Conservation (phyloP, 2,329 filamentous ascomycete species). For the Geosmithia putterillii region DNA sequence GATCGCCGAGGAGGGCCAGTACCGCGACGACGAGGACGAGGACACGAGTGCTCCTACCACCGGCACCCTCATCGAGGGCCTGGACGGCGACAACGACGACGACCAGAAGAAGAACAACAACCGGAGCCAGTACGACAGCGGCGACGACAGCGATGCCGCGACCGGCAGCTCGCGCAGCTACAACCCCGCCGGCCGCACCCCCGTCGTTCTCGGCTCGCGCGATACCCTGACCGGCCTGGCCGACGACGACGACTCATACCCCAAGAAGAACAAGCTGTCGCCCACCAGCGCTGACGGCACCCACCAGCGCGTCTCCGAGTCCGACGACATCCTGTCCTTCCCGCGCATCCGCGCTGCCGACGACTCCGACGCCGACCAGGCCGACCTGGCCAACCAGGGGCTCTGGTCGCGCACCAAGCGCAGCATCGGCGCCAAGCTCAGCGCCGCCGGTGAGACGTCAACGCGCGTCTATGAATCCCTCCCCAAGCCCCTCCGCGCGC, state of each 20-base stretch:
- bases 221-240: conserved; percentile 36
- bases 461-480: conserved; percentile 16
- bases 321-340: conserved; percentile 22
- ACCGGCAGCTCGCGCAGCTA: conserved; percentile 34
- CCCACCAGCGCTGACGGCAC: conserved; percentile 13
- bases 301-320: conserved; percentile 54
- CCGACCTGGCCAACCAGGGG: conserved; percentile 22
- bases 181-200: conserved; percentile 43
- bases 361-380: conserved; percentile 41
- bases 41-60: conserved; percentile 31
- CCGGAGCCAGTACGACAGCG: too few relatives aligned
- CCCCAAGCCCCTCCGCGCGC: conserved; percentile 20
- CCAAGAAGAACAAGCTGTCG: conserved; percentile 16
- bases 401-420: conserved; percentile 22
- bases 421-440: conserved; percentile 15
- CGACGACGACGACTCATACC: conserved; percentile 22
- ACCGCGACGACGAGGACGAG: conserved; percentile 32
- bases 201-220: conserved; percentile 35
- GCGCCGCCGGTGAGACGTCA: conserved; percentile 13
- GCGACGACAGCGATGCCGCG: conserved; percentile 15
- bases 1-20: conserved; percentile 44
- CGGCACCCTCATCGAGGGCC: conserved; percentile 26
- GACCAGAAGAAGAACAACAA: conserved; percentile 7
- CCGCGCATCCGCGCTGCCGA: conserved; percentile 30
- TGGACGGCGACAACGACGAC: conserved; percentile 17